phyloP scores from a whole-genome alignment of 768 basidiomycete genomes.

The Lepiota venenata region DNA sequence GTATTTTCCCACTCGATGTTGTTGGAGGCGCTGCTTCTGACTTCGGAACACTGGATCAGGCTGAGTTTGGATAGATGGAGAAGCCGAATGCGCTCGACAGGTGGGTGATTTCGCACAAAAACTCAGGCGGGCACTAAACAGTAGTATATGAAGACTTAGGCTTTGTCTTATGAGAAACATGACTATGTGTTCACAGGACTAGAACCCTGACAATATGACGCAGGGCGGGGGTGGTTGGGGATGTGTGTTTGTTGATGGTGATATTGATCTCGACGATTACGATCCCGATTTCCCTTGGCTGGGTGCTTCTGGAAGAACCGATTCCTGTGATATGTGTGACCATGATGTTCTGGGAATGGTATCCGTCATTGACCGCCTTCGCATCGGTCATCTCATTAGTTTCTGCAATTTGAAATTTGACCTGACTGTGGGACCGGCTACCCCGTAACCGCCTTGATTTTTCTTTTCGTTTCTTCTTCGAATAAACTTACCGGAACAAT shows the following conservation, averaged over 20 bases:
- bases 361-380: background rate
- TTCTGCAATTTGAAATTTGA: background rate
- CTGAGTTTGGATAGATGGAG: conserved; percentile 1
- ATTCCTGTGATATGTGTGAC: background rate
- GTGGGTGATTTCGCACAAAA: background rate
- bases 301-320: background rate
- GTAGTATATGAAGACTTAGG: background rate
- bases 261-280: background rate
- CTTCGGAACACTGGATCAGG: background rate
- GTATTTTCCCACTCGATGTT: conserved; percentile 5
- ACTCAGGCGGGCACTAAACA: background rate
- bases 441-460: no score
- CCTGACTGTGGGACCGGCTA: background rate
- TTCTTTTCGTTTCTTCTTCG: no score
- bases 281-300: background rate
- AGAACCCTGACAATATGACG: background rate
- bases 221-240: background rate
- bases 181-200: background rate
- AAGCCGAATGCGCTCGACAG: background rate
- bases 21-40: background rate
- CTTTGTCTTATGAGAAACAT: no score
- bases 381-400: background rate
- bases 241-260: background rate
- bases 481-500: no score
- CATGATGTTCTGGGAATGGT: background rate